phyloP scores from a whole-genome alignment of 371 early-diverging fungal species.

The Parasitella parasitica region DNA sequence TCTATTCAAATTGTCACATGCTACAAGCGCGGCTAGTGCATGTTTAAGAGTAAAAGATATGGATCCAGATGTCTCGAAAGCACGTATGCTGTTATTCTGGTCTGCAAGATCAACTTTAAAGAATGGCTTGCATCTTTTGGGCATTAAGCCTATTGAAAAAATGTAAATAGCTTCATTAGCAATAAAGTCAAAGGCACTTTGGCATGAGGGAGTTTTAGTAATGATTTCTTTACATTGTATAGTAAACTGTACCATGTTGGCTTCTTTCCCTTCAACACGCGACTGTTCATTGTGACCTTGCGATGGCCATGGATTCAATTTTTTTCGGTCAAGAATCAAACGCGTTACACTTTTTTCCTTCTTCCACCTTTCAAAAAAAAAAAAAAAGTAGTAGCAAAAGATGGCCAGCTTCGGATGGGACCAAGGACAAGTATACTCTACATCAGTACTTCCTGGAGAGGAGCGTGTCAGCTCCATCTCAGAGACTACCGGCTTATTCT shows the following conservation, averaged over 20 bases:
- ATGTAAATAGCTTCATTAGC: background rate
- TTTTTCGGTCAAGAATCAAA: conserved; percentile 5
- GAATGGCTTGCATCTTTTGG: conserved; percentile 76
- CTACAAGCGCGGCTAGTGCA: conserved; percentile 73
- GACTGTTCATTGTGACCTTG: background rate
- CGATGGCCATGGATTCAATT: background rate
- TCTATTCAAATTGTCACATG: conserved; percentile 81
- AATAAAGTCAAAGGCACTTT: no score
- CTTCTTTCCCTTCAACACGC: background rate
- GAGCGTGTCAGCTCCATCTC: conserved; percentile 53
- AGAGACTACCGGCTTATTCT: conserved; percentile 59
- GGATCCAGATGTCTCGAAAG: conserved; percentile 68
- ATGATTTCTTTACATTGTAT: no score
- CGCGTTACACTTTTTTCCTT: conserved; percentile 8
- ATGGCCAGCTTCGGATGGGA: conserved; percentile 82
- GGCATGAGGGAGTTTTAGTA: no score
- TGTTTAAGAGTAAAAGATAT: conserved; percentile 73
- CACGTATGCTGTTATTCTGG: conserved; percentile 76
- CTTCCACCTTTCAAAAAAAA: background rate
- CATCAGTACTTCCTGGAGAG: conserved; percentile 66
- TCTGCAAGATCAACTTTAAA: conserved; percentile 75
- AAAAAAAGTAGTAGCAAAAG: background rate
- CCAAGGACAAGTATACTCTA: conserved; percentile 72
- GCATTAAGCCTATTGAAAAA: conserved; percentile 53
- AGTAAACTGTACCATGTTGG: no score